Evolutionary conservation across 2,329 filamentous ascomycete genomes (phyloP).

Genomic region (Cordyceps fumosorosea): DNA sequence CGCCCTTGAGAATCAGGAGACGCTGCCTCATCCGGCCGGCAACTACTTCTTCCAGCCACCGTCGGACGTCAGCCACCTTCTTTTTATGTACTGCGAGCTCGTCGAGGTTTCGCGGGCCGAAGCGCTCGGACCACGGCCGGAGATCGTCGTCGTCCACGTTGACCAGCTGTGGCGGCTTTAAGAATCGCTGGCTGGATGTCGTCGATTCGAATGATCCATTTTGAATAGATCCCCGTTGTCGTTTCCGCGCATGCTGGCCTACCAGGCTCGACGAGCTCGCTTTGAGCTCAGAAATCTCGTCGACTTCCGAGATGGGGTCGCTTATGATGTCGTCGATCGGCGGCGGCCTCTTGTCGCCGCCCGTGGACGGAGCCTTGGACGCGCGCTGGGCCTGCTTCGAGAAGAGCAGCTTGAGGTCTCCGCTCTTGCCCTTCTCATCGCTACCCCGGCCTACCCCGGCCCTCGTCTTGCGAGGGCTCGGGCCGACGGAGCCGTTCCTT

Average conservation of each 20-base stretch:
- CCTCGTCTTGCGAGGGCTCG: slow-evolving; percentile 35
- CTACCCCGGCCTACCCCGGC: slow-evolving; percentile 26
- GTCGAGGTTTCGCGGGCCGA: slow-evolving; percentile 65
- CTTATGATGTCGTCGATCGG: slow-evolving; percentile 44
- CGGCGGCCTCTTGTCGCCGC: slow-evolving; percentile 22
- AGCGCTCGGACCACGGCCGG: slow-evolving; percentile 83
- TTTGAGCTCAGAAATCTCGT: slow-evolving; percentile 46
- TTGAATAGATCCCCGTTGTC: slow-evolving; percentile 35
- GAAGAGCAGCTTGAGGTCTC: slow-evolving; percentile 53
- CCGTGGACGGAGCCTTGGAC: slow-evolving; percentile 22
- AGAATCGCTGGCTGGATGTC: slow-evolving; percentile 44
- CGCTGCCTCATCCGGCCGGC: slow-evolving; percentile 59
- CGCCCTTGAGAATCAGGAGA: slow-evolving; percentile 78
- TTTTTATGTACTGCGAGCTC: slow-evolving; percentile 93
- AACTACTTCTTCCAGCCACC: slow-evolving; percentile 74
- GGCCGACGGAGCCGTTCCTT: slow-evolving; percentile 23
- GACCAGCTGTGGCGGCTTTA: slow-evolving; percentile 34
- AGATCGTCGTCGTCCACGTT: slow-evolving; percentile 43
- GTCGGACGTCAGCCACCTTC: slow-evolving; percentile 79
- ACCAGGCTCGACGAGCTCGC: slow-evolving; percentile 48
- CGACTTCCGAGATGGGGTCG: slow-evolving; percentile 55
- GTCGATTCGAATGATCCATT: slow-evolving; percentile 18
- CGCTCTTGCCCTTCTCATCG: slow-evolving; percentile 47
- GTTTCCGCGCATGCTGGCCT: slow-evolving; percentile 48
- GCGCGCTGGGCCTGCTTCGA: slow-evolving; percentile 53